Percentiles rank a stretch among this genome's conserved stretches.
phyloP scores from a whole-genome alignment of 495 filamentous ascomycete species.

The Sordaria brevicollis region DNA sequence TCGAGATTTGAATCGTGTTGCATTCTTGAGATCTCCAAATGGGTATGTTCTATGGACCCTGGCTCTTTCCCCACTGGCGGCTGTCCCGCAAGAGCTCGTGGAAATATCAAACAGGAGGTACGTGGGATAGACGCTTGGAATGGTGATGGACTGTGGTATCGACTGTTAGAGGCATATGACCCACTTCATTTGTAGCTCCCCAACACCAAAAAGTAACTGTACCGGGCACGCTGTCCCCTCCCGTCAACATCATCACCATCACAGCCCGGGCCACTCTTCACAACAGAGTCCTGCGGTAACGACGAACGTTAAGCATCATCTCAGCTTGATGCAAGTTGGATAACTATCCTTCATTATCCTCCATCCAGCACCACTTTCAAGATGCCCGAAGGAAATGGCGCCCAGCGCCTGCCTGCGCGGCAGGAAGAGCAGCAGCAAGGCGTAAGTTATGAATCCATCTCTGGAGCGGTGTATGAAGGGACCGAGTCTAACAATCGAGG shows the following conservation, averaged over 20 bases:
- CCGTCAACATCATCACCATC: background rate
- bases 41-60: background rate
- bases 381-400: slow-evolving; percentile 28
- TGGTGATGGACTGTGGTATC: too few relatives aligned
- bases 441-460: slow-evolving; percentile 18
- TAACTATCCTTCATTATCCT: background rate
- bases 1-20: background rate
- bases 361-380: background rate
- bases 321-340: background rate
- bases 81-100: too few relatives aligned
- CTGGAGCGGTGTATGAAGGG: background rate
- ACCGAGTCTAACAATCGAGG: slow-evolving; percentile 9
- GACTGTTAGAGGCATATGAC: background rate
- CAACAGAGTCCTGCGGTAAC: background rate
- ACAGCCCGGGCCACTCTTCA: background rate
- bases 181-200: background rate
- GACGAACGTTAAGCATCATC: background rate
- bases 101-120: background rate
- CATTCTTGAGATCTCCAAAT: background rate
- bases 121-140: background rate
- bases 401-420: slow-evolving; percentile 17
- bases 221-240: background rate
- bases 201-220: background rate
- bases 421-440: slow-evolving; percentile 21
- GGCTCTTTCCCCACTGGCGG: background rate